These are phyloP conservation scores for Tetrahymena malaccensis DNA, from an alignment of 73 alveolate species.

Conservation along the genomic window DNA sequence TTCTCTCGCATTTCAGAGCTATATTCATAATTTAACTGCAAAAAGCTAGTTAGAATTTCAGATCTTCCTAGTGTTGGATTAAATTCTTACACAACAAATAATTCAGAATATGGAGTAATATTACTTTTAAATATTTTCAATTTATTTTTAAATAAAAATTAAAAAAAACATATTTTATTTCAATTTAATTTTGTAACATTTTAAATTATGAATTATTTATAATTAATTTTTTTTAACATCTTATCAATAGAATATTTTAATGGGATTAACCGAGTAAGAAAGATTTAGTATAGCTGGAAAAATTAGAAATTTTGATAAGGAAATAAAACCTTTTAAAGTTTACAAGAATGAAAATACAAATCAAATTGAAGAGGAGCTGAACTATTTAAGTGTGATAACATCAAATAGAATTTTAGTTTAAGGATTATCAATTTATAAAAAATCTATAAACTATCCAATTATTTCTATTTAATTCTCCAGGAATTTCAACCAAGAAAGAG, in stretches of 20 bases:
- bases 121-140: too few relatives aligned
- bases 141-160: too few relatives aligned
- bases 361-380: background rate
- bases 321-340: background rate
- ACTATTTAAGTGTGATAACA: background rate
- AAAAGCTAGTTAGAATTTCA: background rate
- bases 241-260: background rate
- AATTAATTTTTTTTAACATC: too few relatives aligned
- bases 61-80: background rate
- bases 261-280: background rate
- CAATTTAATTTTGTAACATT: too few relatives aligned
- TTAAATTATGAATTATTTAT: too few relatives aligned
- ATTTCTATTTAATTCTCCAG: background rate
- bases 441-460: background rate
- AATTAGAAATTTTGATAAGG: background rate
- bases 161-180: too few relatives aligned
- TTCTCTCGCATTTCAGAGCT: background rate
- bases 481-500: background rate
- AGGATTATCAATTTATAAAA: background rate
- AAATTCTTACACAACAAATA: background rate
- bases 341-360: background rate
- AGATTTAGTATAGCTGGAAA: background rate
- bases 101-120: background rate
- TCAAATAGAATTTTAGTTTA: background rate
- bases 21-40: background rate